Percentiles rank a stretch among this genome's conserved stretches.
These are phyloP conservation scores for Salpingoeca rosetta DNA, from an alignment of 78 protist species.

Conservation along the genomic window DNA sequence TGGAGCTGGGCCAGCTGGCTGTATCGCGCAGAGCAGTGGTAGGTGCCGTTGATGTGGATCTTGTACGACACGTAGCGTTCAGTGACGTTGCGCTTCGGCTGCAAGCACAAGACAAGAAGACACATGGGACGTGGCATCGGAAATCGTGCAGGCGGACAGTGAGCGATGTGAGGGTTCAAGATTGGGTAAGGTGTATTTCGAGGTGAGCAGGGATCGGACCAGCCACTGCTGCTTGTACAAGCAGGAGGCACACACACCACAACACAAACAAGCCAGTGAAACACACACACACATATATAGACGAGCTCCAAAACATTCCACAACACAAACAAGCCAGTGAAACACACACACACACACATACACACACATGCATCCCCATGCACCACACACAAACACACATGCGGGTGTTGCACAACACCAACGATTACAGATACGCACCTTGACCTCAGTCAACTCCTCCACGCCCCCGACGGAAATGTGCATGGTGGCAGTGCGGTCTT, in stretches of 20 bases:
- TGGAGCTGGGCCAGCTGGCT: not conserved
- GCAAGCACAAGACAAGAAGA: not conserved
- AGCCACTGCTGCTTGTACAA: no score
- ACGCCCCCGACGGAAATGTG: not conserved
- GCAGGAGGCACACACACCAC: no score
- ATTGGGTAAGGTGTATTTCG: no score
- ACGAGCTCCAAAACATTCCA: no score
- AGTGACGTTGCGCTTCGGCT: not conserved
- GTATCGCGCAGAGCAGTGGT: not conserved
- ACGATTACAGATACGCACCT: no score
- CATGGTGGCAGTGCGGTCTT: not conserved
- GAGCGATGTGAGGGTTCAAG: not conserved
- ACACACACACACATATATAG: no score
- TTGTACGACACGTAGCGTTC: not conserved
- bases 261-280: no score
- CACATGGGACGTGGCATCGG: not conserved
- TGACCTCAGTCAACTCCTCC: not conserved
- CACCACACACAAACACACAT: not conserved
- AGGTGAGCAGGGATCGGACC: no score
- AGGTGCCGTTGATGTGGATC: not conserved
- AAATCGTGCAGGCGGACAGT: not conserved
- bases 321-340: no score
- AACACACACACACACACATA: no score
- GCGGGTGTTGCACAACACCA: not conserved
- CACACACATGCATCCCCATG: no score